These are phyloP conservation scores for Melanogaster broomeanus DNA, from an alignment of 768 basidiomycete species.

Conservation along the genomic window DNA sequence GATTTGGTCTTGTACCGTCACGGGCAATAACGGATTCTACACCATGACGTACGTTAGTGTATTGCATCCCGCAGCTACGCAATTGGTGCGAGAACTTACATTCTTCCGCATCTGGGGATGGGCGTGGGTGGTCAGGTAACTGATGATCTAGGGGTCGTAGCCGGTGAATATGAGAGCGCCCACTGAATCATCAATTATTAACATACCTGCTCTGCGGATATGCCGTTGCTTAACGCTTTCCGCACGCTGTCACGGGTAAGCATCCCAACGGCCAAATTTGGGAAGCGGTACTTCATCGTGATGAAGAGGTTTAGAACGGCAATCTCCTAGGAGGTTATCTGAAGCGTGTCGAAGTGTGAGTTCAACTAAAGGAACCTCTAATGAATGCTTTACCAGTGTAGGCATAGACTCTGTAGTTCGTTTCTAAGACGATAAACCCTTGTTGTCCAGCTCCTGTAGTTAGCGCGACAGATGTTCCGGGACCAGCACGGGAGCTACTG, in stretches of 20 bases:
- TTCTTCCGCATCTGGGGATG: constrained; percentile 98
- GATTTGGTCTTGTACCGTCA: constrained; percentile 98
- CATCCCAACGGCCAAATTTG: constrained; percentile 94
- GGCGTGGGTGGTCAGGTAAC: constrained; percentile 91
- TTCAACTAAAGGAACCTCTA: not conserved
- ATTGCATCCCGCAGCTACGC: not conserved
- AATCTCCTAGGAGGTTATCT: constrained; percentile 96
- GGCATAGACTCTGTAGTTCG: constrained; percentile 97
- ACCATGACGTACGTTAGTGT: constrained; percentile 17
- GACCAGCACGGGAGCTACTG: constrained; percentile 13
- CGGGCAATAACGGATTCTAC: constrained; percentile 90
- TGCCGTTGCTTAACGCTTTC: constrained; percentile 91
- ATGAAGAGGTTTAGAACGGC: constrained; percentile 95
- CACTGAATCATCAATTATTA: constrained; percentile 18
- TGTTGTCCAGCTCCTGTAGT: constrained; percentile 63
- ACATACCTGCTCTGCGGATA: constrained; percentile 91
- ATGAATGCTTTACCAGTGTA: constrained; percentile 73
- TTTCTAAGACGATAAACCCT: constrained; percentile 96
- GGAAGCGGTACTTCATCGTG: constrained; percentile 90
- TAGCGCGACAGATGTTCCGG: constrained; percentile 26
- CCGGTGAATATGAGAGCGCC: constrained; percentile 11
- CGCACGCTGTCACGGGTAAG: constrained; percentile 96
- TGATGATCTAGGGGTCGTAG: constrained; percentile 72
- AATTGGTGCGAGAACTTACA: constrained; percentile 43
- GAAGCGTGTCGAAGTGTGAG: constrained; percentile 21